Evolutionary conservation across 1,284 basidiomycete species (phyloP).

Genomic region (Erythrobasidium hasegawianum): DNA sequence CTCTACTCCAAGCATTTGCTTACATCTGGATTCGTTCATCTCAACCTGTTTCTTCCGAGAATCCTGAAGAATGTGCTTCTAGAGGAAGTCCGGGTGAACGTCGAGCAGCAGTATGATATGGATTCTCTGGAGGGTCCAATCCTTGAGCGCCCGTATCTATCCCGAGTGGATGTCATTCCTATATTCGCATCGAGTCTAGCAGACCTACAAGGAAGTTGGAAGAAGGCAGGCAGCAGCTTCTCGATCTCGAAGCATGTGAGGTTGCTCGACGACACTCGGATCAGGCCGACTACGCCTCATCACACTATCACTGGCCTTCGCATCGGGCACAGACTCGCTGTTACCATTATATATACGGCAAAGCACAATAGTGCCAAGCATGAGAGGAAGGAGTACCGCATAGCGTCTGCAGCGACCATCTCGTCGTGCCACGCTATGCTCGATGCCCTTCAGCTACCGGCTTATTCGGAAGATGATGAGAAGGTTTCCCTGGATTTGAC

Average conservation of each 20-base stretch:
- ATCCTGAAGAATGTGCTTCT: not conserved
- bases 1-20: not conserved
- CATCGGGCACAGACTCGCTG: conserved; percentile 9
- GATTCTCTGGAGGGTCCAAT: not conserved
- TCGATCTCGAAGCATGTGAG: conserved; percentile 6
- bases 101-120: not conserved
- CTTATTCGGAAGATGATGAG: conserved; percentile 16
- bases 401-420: conserved; percentile 16
- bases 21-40: not conserved
- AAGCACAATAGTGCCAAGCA: not conserved
- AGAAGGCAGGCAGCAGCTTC: conserved; percentile 11
- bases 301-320: conserved; percentile 16
- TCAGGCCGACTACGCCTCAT: conserved; percentile 16
- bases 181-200: not conserved
- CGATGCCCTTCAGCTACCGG: conserved; percentile 28
- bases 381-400: conserved; percentile 30
- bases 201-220: not conserved
- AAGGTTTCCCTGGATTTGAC: not conserved
- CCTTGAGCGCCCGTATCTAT: not conserved
- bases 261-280: conserved; percentile 4
- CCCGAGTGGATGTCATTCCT: not conserved
- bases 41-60: not conserved
- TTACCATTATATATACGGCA: conserved; percentile 14
- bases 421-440: conserved; percentile 29
- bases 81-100: not conserved